These are phyloP conservation scores for Wickerhamomyces queroliae DNA, from an alignment of 805 yeast genomes.

Conservation along the genomic window DNA sequence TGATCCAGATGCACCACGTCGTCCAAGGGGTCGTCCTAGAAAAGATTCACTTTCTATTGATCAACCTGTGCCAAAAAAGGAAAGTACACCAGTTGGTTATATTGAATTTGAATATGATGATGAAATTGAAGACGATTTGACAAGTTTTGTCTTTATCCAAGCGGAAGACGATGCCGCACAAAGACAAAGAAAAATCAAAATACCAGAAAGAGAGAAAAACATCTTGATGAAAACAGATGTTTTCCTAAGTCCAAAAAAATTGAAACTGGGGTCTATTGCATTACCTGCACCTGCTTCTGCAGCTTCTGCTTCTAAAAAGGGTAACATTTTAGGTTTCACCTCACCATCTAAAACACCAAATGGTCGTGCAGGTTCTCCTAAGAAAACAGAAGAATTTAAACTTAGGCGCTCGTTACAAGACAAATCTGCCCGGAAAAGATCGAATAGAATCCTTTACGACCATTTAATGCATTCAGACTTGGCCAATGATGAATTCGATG, in stretches of 20 bases:
- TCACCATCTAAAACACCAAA: conserved; percentile 30
- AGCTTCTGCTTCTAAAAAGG: conserved; percentile 28
- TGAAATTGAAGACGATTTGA: background rate
- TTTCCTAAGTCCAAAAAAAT: conserved; percentile 24
- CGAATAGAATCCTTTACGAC: conserved; percentile 26
- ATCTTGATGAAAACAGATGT: conserved; percentile 13
- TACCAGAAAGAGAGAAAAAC: conserved; percentile 3
- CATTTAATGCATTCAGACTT: conserved; percentile 7
- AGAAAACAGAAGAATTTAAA: conserved; percentile 41
- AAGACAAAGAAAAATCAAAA: background rate
- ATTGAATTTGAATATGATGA: background rate
- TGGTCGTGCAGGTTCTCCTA: conserved; percentile 40
- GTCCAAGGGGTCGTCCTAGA: background rate
- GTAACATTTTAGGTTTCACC: conserved; percentile 12
- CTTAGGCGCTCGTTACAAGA: conserved; percentile 25
- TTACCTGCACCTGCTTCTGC: conserved; percentile 9
- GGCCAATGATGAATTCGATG: conserved; percentile 25
- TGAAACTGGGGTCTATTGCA: conserved; percentile 19
- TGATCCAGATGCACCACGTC: no score
- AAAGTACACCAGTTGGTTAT: background rate
- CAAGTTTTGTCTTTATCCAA: background rate
- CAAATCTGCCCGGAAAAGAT: conserved; percentile 43
- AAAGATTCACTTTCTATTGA: background rate
- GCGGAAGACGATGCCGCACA: background rate
- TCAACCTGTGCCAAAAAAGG: background rate